Base-by-base conservation (phyloP, 345 rosid species). In the Laguncularia racemosa region DNA sequence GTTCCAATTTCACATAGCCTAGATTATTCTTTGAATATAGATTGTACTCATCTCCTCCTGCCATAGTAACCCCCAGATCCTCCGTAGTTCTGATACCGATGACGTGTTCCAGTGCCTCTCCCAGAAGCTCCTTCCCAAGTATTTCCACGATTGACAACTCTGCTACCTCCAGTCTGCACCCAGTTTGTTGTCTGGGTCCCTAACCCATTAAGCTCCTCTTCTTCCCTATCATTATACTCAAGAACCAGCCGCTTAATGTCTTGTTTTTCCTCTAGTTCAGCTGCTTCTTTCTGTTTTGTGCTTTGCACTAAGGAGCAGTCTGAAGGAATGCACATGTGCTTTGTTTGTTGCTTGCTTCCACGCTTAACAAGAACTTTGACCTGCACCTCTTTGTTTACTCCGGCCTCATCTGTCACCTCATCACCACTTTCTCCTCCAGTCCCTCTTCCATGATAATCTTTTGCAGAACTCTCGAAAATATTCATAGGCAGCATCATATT, bases 231-330 rank as follows among this genome's bases (percentile, higher is more conserved):
- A 58, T 89, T 89, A 70, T 89, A 93, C 78, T 93, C 99, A 53
- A 93, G 74, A 15, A 93, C 96, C 49, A 84, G 81, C 77, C 99
- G 88, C 81, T 93, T 93, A 53, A 93, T 93, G 64, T 93, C 97
- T 69, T 88, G 96, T 76, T 93, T 93, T 80, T 93, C 99, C 80
- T 89, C 99, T 28, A 89, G 64, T 56, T 93, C 99, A 0, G 95
- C 97, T 26, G 95, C 99, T 78, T 85, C 99, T 71, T 85, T 90
- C 92, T 89, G 99, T 73, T 90, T 89, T 18, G 97, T 93, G 85
- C 99, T 82, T 76, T 85, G 95, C 53, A 90, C 79, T 21, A 93
- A 88, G 1, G 86, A 72, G 71, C 84, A 82, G 76, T 89, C 99
- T 60, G 82, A 73, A 6, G 99, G 99, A 67, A 93, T 84, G 52